Evolutionary conservation across 441 rosid species (phyloP).

Genomic region (Macaranga tanarius): DNA sequence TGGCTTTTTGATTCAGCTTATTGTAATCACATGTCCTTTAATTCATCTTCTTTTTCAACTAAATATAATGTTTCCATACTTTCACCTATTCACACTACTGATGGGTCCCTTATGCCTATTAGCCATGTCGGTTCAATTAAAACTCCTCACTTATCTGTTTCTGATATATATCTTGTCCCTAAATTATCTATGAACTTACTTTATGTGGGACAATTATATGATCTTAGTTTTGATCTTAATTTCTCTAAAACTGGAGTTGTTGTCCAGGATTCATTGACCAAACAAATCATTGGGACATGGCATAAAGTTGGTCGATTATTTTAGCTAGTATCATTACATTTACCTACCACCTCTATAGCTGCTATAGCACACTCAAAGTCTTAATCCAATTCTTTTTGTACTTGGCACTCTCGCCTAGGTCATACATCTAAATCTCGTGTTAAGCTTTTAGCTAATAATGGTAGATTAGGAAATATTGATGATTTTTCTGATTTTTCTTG

Average conservation of each 20-base stretch:
- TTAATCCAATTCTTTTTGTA: neutral
- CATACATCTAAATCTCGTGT: neutral
- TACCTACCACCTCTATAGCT: neutral
- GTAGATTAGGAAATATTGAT: neutral
- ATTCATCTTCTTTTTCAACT: neutral
- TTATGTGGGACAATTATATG: neutral
- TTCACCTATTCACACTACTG: neutral
- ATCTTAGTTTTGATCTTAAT: neutral
- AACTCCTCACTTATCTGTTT: neutral
- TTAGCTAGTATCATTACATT: neutral
- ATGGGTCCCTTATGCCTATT: neutral
- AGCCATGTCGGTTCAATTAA: neutral
- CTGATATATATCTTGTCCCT: neutral
- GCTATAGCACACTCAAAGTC: neutral
- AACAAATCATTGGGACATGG: neutral
- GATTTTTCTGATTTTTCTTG: neutral
- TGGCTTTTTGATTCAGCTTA: too few relatives aligned
- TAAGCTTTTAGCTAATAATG: neutral
- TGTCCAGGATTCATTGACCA: neutral
- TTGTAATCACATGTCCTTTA: neutral
- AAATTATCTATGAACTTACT: neutral
- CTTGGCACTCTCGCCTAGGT: neutral
- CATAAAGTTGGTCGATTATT: neutral
- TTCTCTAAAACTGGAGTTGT: neutral
- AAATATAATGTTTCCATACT: neutral